Base-by-base conservation (phyloP, 2,329 filamentous ascomycete species). In the Phialophora expanda region DNA sequence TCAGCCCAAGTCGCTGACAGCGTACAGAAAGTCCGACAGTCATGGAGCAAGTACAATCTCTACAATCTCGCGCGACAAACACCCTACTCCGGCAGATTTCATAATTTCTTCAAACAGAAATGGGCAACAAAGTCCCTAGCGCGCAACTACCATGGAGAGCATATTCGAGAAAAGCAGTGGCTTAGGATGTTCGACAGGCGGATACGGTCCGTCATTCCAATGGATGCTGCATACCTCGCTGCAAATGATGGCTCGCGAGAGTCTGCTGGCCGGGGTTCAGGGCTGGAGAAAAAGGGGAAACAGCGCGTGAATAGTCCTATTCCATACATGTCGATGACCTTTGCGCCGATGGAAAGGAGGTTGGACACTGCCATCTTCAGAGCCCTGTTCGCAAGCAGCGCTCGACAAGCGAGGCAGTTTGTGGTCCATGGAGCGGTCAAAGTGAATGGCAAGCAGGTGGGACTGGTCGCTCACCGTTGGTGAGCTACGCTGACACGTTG, bases 51-150 rank as follows among this genome's bases (percentile, higher is more conserved):
- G 82, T 93, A 92, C 84, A 97, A 96, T 77, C 85, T 99, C 70
- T 99, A 91, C 87, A 97, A 97, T 81, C 81, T 99, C 71, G 81
- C 83, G 58, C 85, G 86, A 71, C 75, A 86, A 38, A 79, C 74
- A 51, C 74, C 78, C 1, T 86, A 84, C 20, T 75, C 73, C 17
- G 60, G 67, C 17, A 75, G 72, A 68, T 74, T 75, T 34, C 75
- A 81, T 68, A 97, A 93, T 53, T 96, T 95, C 81, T 99, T 96
- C 85, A 94, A 98, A 84, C 94, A 98, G 81, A 99, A 99, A 89
- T 99, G 94, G 94, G 79, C 81, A 1, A 91, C 94, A 74, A 99
- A 99, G 80, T 88, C 93, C 24, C 78, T 89, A 70, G 87, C 92
- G 50, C 89, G 95, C 72, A 89, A 86, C 69, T 99, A 98, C 79